These are phyloP conservation scores for Catunica adiposa DNA, from an alignment of 2,329 filamentous ascomycete genomes.

Conservation along the genomic window DNA sequence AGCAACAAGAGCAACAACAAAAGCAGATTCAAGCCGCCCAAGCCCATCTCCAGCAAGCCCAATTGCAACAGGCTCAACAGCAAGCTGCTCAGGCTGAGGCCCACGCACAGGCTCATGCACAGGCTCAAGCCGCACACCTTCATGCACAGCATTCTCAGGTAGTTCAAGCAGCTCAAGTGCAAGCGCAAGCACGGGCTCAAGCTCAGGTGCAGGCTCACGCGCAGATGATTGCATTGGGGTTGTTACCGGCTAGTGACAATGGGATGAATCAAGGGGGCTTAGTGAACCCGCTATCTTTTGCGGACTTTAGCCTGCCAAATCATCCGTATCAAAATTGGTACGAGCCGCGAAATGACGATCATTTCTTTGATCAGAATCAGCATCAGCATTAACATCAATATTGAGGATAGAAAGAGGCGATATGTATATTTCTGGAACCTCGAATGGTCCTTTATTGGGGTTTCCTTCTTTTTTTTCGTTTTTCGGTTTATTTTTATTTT, in stretches of 20 bases:
- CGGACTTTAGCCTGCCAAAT: constrained; percentile 61
- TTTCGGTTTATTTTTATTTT: not conserved
- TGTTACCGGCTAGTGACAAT: not conserved
- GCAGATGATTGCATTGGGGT: constrained; percentile 6
- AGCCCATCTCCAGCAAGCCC: not conserved
- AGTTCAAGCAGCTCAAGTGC: constrained; percentile 8
- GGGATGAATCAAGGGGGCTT: constrained; percentile 17
- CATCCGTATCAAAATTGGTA: constrained; percentile 74
- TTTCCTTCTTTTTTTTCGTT: not conserved
- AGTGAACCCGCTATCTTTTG: constrained; percentile 55
- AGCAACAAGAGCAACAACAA: constrained; percentile 14
- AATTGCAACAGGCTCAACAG: no score
- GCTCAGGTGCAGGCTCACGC: constrained; percentile 10
- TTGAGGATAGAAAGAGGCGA: no score
- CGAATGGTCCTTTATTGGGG: no score
- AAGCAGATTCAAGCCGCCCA: constrained; percentile 13
- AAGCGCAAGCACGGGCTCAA: constrained; percentile 2
- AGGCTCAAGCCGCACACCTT: constrained; percentile 10
- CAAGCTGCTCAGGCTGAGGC: constrained; percentile 9
- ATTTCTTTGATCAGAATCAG: constrained; percentile 6
- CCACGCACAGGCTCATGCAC: constrained; percentile 13
- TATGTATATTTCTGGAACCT: no score
- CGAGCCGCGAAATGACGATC: constrained; percentile 43
- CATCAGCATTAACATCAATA: not conserved
- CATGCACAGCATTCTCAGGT: not conserved